Conservation (phyloP, 495 filamentous ascomycete species). For the Durotheca rogersii region DNA sequence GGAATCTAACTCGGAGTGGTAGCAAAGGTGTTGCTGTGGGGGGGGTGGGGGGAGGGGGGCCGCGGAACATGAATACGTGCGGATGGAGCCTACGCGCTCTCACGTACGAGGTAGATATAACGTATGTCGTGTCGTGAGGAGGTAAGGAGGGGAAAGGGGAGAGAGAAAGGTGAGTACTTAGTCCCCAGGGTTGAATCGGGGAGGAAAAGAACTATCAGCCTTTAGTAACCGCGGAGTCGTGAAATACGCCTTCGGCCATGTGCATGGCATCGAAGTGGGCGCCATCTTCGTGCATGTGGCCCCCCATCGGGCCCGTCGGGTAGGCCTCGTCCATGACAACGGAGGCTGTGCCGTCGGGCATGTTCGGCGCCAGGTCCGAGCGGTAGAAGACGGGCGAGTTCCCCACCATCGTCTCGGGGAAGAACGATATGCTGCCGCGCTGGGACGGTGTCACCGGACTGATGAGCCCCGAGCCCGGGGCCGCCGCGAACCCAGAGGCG, state of each 20-base stretch:
- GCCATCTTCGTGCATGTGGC: background rate
- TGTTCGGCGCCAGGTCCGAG: conserved; percentile 8
- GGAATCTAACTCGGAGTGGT: too few relatives aligned
- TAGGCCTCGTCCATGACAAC: conserved; percentile 6
- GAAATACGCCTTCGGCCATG: conserved; percentile 6
- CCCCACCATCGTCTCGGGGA: conserved; percentile 4
- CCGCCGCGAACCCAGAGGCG: conserved; percentile 3
- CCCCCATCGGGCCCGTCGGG: background rate
- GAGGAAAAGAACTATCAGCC: conserved; percentile 1
- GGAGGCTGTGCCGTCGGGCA: background rate
- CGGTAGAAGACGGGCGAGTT: conserved; percentile 16
- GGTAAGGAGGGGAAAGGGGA: too few relatives aligned
- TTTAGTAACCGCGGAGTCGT: background rate
- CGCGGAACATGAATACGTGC: too few relatives aligned
- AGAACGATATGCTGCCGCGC: conserved; percentile 15
- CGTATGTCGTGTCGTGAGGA: background rate
- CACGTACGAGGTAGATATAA: too few relatives aligned
- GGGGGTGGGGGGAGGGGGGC: too few relatives aligned
- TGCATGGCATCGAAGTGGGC: conserved; percentile 3
- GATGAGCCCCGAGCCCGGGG: conserved; percentile 8
- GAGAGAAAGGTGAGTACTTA: too few relatives aligned
- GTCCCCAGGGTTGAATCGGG: too few relatives aligned
- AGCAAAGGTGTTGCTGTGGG: too few relatives aligned
- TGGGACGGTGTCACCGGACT: conserved; percentile 11
- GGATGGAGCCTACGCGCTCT: too few relatives aligned